Evolutionary conservation across 352 stramenopile genomes (phyloP).

Genomic region (Pythium rishiriense): DNA sequence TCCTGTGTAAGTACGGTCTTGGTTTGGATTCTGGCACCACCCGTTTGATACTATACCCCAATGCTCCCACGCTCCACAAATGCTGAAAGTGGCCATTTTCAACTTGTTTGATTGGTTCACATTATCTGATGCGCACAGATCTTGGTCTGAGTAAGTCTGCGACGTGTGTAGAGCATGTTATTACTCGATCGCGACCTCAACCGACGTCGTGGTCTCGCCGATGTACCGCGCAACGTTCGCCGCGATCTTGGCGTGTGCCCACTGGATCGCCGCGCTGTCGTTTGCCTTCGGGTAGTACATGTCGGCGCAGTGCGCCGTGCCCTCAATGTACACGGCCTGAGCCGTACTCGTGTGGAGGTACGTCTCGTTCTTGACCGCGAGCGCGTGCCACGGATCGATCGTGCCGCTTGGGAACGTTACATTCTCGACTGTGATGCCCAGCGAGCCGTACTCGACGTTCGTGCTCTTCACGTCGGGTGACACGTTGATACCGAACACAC

Average conservation of each 20-base stretch:
- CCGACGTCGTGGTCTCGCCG: conserved; percentile 4
- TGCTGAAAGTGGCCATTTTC: not conserved
- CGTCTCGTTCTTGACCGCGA: conserved; percentile 76
- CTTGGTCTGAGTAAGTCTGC: not conserved
- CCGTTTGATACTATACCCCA: not conserved
- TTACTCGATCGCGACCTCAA: conserved; percentile 25
- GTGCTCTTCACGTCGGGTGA: conserved; percentile 56
- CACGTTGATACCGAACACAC: conserved; percentile 71
- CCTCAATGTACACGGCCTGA: conserved; percentile 74
- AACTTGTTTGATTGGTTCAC: not conserved
- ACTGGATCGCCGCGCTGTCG: conserved; percentile 55
- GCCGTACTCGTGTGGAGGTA: conserved; percentile 53
- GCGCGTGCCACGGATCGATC: conserved; percentile 84
- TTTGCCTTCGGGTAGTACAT: conserved; percentile 75
- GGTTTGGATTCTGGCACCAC: not conserved
- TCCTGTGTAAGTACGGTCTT: conserved; percentile 1
- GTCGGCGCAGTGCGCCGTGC: conserved; percentile 78
- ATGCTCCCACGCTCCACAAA: not conserved
- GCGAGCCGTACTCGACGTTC: conserved; percentile 76
- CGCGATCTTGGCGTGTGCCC: conserved; percentile 69
- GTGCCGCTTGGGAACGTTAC: conserved; percentile 82
- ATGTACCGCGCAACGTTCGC: conserved; percentile 48
- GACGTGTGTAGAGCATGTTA: not conserved
- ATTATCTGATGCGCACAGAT: not conserved
- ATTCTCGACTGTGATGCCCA: conserved; percentile 76